phyloP scores from a whole-genome alignment of 129 eudicot genomes.

The Heracleum sosnowskyi region DNA sequence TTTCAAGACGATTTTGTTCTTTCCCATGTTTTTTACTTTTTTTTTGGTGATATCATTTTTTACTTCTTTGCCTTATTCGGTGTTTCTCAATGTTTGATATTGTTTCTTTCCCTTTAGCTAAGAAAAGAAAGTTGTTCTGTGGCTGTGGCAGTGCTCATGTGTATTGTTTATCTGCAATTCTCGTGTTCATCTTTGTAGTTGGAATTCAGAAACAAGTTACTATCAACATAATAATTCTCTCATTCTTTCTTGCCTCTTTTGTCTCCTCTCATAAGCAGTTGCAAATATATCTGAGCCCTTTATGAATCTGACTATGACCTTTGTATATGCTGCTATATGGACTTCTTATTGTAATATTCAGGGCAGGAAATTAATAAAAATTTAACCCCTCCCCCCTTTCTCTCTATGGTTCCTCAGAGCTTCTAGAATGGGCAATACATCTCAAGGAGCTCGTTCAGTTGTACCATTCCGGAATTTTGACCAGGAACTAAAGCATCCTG shows the following conservation, averaged over 20 bases:
- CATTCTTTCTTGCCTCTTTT: background rate
- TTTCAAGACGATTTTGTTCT: background rate
- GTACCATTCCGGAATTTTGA: constrained; percentile 93
- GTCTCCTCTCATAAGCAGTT: background rate
- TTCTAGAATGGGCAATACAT: constrained; percentile 47
- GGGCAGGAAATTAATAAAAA: background rate
- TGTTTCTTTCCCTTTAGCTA: background rate
- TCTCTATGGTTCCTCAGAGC: constrained; percentile 24
- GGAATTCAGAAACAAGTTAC: background rate
- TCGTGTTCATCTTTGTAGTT: background rate
- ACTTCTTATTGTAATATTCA: background rate
- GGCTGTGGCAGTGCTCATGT: background rate
- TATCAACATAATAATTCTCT: background rate
- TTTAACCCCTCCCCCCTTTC: constrained; percentile 6
- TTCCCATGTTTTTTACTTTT: background rate
- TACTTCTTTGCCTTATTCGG: background rate
- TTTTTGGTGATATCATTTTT: background rate
- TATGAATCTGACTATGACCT: background rate
- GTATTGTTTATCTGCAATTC: background rate
- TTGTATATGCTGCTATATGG: background rate
- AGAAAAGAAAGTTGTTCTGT: background rate
- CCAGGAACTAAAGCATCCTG: constrained; percentile 72
- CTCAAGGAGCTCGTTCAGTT: constrained; percentile 58
- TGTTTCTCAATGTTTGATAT: background rate
- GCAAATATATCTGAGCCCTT: background rate